These are phyloP conservation scores for Claviceps arundinis DNA, from an alignment of 2,329 filamentous ascomycete genomes.

Conservation along the genomic window DNA sequence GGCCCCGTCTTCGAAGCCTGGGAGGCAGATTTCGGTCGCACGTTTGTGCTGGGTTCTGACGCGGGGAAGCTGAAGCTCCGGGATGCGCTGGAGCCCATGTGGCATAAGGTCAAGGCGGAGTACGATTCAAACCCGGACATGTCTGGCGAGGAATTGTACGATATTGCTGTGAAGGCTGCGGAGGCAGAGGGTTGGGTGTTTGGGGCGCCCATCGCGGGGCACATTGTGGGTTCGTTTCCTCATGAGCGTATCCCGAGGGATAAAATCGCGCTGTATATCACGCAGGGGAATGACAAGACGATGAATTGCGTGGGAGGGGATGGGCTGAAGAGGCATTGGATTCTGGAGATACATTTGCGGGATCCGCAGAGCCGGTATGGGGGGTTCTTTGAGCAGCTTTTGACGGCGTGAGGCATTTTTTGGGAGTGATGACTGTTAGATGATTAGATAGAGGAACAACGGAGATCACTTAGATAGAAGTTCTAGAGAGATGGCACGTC, in stretches of 20 bases:
- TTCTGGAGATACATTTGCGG: conserved; percentile 34
- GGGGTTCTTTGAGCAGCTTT: conserved; percentile 29
- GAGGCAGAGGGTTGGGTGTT: conserved; percentile 28
- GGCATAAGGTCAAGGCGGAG: conserved; percentile 27
- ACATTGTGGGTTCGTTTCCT: conserved; percentile 36
- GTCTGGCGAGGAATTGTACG: conserved; percentile 33
- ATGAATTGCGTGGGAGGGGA: conserved; percentile 27
- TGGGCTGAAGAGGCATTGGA: conserved; percentile 33
- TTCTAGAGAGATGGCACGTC: too few species aligned
- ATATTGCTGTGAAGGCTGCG: conserved; percentile 25
- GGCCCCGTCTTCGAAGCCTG: conserved; percentile 38
- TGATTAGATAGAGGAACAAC: too few species aligned
- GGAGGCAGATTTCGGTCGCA: conserved; percentile 41
- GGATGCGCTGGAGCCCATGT: conserved; percentile 32
- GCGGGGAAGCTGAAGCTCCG: conserved; percentile 29
- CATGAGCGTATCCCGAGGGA: conserved; percentile 37
- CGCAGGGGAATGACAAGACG: conserved; percentile 25
- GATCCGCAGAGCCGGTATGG: conserved; percentile 24
- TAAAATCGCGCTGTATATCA: conserved; percentile 30
- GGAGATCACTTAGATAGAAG: too few species aligned
- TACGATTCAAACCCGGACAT: conserved; percentile 27
- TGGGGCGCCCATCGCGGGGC: conserved; percentile 30
- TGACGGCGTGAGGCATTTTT: conserved; percentile 10
- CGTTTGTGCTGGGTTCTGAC: conserved; percentile 35
- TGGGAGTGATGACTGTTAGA: neutral